A percentile compares a stretch with the other conserved stretches of the same genome.
Evolutionary conservation across 148 eudicot species (phyloP).

Genomic region (Camellia japonica): DNA sequence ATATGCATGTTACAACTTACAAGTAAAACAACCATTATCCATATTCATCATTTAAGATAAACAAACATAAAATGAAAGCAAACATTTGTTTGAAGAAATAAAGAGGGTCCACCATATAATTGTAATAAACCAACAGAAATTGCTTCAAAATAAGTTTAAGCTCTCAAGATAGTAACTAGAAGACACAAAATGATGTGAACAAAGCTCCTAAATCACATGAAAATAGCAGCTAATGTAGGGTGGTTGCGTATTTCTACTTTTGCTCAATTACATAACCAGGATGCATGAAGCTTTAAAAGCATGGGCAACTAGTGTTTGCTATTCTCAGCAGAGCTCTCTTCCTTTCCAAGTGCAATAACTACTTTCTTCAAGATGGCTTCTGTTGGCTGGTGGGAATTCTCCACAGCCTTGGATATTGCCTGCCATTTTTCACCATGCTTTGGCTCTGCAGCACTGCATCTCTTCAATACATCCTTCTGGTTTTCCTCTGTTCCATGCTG

Average conservation of each 20-base stretch:
- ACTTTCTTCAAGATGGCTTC: constrained; percentile 88
- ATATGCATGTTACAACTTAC: neutral
- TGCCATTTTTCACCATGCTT: constrained; percentile 99
- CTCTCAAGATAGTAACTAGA: neutral
- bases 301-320: constrained; percentile 29
- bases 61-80: neutral
- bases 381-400: constrained; percentile 83
- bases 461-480: constrained; percentile 73
- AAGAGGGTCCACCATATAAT: neutral
- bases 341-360: constrained; percentile 69
- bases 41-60: neutral
- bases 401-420: constrained; percentile 67
- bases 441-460: constrained; percentile 84
- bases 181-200: neutral
- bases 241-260: neutral
- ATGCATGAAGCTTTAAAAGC: neutral
- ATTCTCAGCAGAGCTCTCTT: constrained; percentile 62
- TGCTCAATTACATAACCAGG: neutral
- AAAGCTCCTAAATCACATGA: neutral
- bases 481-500: constrained; percentile 84
- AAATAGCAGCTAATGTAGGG: neutral
- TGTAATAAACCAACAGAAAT: neutral
- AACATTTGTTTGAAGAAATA: neutral
- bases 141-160: neutral
- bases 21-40: neutral